These are phyloP conservation scores for Cladosporium sp. DNA, from an alignment of 2,329 filamentous ascomycete species.

Conservation along the genomic window DNA sequence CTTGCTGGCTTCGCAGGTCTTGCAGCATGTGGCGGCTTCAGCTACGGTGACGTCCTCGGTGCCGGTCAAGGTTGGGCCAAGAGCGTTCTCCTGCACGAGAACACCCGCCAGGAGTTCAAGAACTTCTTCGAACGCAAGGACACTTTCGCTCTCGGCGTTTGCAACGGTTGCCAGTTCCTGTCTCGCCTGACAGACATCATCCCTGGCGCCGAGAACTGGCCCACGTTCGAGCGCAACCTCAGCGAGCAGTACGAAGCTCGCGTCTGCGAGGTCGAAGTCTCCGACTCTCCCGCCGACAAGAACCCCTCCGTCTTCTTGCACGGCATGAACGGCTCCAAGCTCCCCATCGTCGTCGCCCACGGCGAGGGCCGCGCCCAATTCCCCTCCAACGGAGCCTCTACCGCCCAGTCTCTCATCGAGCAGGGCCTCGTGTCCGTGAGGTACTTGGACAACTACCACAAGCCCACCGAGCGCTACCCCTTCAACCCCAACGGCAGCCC, in stretches of 20 bases:
- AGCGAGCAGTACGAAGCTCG: conserved; percentile 90
- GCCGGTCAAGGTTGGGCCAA: conserved; percentile 98
- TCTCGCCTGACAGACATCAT: conserved; percentile 80
- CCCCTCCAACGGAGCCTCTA: conserved; percentile 48
- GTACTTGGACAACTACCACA: conserved; percentile 80
- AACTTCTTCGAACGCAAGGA: conserved; percentile 83
- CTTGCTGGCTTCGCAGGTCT: conserved; percentile 82
- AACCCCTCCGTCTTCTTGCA: conserved; percentile 79
- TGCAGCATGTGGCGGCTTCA: conserved; percentile 95
- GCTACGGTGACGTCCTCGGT: conserved; percentile 86
- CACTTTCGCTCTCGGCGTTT: conserved; percentile 90
- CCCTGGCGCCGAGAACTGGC: conserved; percentile 79
- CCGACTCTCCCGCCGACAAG: conserved; percentile 53
- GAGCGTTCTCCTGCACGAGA: conserved; percentile 79
- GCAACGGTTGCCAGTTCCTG: conserved; percentile 97
- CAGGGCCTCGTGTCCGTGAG: conserved; percentile 73
- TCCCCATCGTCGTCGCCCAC: conserved; percentile 87
- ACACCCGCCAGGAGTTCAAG: conserved; percentile 75
- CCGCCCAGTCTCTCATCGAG: conserved; percentile 55
- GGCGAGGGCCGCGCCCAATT: conserved; percentile 79
- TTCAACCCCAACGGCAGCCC: conserved; percentile 88
- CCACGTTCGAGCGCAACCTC: conserved; percentile 79
- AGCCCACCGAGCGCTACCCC: conserved; percentile 79
- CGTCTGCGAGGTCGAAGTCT: conserved; percentile 79
- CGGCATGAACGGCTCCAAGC: conserved; percentile 77